A percentile compares a stretch with the other conserved stretches of the same genome.
These are phyloP conservation scores for Sarcodon sp. DNA, from an alignment of 768 basidiomycete genomes.

Conservation along the genomic window DNA sequence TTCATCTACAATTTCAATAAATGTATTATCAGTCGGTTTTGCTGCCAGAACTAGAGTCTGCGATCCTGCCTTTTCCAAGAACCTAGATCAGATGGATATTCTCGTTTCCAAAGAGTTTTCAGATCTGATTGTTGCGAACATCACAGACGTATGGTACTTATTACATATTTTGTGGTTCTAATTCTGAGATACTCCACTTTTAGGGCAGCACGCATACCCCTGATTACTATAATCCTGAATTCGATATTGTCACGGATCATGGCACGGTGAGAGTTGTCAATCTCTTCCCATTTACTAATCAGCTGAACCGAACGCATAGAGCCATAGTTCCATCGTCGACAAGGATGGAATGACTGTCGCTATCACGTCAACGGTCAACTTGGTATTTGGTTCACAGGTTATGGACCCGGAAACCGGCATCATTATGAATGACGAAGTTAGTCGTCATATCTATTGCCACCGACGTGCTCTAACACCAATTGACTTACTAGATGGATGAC, in stretches of 20 bases:
- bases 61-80: slow-evolving; percentile 61
- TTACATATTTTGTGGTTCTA: background rate
- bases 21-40: slow-evolving; percentile 37
- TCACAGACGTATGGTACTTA: slow-evolving; percentile 64
- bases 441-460: slow-evolving; percentile 1
- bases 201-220: slow-evolving; percentile 75
- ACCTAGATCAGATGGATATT: slow-evolving; percentile 39
- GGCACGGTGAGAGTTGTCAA: slow-evolving; percentile 53
- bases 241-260: slow-evolving; percentile 68
- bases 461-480: background rate
- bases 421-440: slow-evolving; percentile 77
- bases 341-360: slow-evolving; percentile 77
- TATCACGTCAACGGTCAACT: slow-evolving; percentile 82
- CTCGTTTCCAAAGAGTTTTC: slow-evolving; percentile 66
- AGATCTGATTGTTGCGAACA: slow-evolving; percentile 41
- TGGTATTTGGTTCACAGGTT: slow-evolving; percentile 81
- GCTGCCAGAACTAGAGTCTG: slow-evolving; percentile 75
- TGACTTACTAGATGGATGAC: slow-evolving; percentile 61
- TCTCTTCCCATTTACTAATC: background rate
- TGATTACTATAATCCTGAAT: slow-evolving; percentile 76
- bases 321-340: slow-evolving; percentile 79
- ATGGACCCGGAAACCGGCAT: slow-evolving; percentile 82
- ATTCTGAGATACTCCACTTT: slow-evolving; percentile 2
- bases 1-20: background rate
- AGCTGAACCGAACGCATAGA: slow-evolving; percentile 26